phyloP scores from a whole-genome alignment of 331 rosid species.

The Rosa hybrid region DNA sequence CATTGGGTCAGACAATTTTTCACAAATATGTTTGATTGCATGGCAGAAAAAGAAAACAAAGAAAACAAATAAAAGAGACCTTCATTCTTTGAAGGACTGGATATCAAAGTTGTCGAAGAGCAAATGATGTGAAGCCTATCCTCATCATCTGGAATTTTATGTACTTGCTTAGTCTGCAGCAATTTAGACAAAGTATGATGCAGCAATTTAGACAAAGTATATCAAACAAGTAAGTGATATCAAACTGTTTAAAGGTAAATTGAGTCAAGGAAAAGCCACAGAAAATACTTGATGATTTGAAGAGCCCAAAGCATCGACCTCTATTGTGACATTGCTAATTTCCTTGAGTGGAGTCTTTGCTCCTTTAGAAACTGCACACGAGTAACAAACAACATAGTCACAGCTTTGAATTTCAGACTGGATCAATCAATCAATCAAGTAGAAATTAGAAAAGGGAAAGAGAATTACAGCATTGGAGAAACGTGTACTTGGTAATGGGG shows the following conservation, averaged over 20 bases:
- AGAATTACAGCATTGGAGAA: conserved; percentile 53
- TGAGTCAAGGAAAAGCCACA: neutral
- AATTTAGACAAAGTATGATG: neutral
- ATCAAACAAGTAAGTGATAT: neutral
- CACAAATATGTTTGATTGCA: neutral
- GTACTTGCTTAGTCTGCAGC: conserved; percentile 36
- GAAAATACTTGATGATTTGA: conserved; percentile 33
- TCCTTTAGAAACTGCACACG: conserved; percentile 22
- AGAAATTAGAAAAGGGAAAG: neutral
- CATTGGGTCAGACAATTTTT: neutral
- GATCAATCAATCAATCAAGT: too few species aligned
- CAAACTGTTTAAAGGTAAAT: neutral
- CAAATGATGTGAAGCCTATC: too few species aligned
- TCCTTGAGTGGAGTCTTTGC: conserved; percentile 21
- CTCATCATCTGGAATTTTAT: conserved; percentile 31
- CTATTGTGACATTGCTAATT: neutral
- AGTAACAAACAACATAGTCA: neutral
- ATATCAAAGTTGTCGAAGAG: conserved; percentile 3
- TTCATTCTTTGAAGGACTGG: conserved; percentile 10
- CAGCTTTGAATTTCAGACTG: conserved; percentile 1
- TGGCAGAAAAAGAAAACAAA: too few species aligned
- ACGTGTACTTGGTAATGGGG: conserved; percentile 48
- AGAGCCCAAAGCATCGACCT: conserved; percentile 18
- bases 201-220: neutral
- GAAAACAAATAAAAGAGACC: conserved; percentile 22